Evolutionary conservation across 371 early-diverging fungal species (phyloP), one percentile per base, ranked within the genome.

Genomic region (Actinomucor elegans): DNA sequence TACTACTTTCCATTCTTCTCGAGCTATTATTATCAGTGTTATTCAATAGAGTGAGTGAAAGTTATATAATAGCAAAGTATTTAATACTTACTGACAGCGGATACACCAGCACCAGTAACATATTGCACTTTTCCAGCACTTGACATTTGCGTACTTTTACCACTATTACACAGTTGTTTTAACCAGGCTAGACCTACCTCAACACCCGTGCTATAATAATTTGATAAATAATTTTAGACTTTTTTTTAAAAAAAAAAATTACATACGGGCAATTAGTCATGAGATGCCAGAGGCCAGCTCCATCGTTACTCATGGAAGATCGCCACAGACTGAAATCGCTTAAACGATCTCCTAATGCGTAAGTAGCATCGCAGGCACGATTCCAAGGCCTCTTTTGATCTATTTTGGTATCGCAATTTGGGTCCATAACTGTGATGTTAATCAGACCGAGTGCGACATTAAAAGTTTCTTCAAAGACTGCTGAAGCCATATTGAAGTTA

Each of bases 141-240:
- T 2, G 66, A 54, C 26, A 60, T 50, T 47, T 88, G 83, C 3
- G 46, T 8, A 37, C 58, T 64, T 9, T 85, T 49, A 11, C 67
- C 66, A 15, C 74, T 75, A 44, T 73, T 67, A 60, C 97, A 96
- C 18, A 94, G 52, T 4, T 85, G 81, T n/a, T 81, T 79, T 21
- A 94, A 67, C 97, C 97, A 98, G 31, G 97, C 97, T 46, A 98
- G 79, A 6, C 98, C 97, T 2, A 98, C 94, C 53, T 93, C 88
- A 3, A 89, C 67, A 34, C 93, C 94, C 4, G 94, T 76, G 35
- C 76, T 79, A 73, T 31, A 8, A 23, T 48, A 12, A 17, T 18
- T 32, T n/a, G 4, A n/a, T 12, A 9, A 21, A 1, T 15, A 46
- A n/a, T 45, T 37, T 34, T 33, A 26, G 12, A 41, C 28, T 42